Percentiles rank a stretch among this genome's conserved stretches.
Evolutionary conservation across 805 yeast genomes (phyloP).

Genomic region (Cyberlindnera americana): DNA sequence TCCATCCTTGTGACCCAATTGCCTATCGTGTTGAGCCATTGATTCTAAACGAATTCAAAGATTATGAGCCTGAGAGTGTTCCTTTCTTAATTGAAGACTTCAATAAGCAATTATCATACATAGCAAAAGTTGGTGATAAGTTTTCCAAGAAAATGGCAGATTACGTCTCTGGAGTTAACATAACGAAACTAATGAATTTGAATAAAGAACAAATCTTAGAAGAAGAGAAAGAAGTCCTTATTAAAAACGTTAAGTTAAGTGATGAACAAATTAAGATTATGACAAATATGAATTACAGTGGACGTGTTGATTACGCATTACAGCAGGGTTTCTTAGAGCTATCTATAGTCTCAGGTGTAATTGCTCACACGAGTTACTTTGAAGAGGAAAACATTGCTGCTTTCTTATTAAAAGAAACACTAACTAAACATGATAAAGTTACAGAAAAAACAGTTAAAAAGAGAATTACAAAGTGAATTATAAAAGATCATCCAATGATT

Average conservation of each 20-base stretch:
- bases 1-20: slow-evolving; percentile 90
- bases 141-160: slow-evolving; percentile 15
- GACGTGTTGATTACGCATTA: slow-evolving; percentile 77
- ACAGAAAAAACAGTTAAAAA: slow-evolving; percentile 29
- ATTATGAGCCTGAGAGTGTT: slow-evolving; percentile 50
- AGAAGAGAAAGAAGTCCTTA: slow-evolving; percentile 16
- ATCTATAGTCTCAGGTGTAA: slow-evolving; percentile 73
- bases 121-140: slow-evolving; percentile 33
- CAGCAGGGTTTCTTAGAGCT: slow-evolving; percentile 79
- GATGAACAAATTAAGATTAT: slow-evolving; percentile 36
- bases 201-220: slow-evolving; percentile 3
- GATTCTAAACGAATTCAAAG: slow-evolving; percentile 45
- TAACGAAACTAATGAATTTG: slow-evolving; percentile 11
- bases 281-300: slow-evolving; percentile 56
- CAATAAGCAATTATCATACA: slow-evolving; percentile 37
- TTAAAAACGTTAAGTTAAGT: slow-evolving; percentile 23
- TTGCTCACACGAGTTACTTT: slow-evolving; percentile 86
- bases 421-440: slow-evolving; percentile 24
- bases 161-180: slow-evolving; percentile 10
- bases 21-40: slow-evolving; percentile 89
- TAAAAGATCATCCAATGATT: slow-evolving; percentile 66
- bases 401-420: slow-evolving; percentile 63
- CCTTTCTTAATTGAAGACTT: slow-evolving; percentile 47
- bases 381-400: slow-evolving; percentile 84
- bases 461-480: slow-evolving; percentile 5